These are phyloP conservation scores for Calonectria ilicicola DNA, from an alignment of 2,329 filamentous ascomycete species.

Conservation along the genomic window DNA sequence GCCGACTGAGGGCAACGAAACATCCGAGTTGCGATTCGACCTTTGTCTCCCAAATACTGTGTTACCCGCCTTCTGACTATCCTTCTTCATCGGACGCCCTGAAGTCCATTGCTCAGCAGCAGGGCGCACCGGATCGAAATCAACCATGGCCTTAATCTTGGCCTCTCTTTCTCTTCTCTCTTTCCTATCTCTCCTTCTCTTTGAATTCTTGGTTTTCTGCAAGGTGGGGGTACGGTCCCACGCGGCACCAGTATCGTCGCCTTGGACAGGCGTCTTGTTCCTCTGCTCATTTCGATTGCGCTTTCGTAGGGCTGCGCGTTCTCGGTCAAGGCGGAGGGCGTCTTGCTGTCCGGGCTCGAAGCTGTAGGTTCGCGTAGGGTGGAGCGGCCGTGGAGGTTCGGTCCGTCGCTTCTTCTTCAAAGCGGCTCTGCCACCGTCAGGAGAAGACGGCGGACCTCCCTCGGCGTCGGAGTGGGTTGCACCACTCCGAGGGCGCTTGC, in stretches of 20 bases:
- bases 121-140: conserved; percentile 73
- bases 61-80: conserved; percentile 75
- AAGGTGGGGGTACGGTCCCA: conserved; percentile 61
- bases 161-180: conserved; percentile 85
- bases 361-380: conserved; percentile 66
- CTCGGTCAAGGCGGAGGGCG: conserved; percentile 57
- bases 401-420: conserved; percentile 57
- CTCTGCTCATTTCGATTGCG: conserved; percentile 36
- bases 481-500: conserved; percentile 66
- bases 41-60: conserved; percentile 63
- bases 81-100: conserved; percentile 69
- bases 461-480: conserved; percentile 67
- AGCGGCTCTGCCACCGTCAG: conserved; percentile 45
- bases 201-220: conserved; percentile 71
- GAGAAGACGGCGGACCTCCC: conserved; percentile 51
- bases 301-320: conserved; percentile 32
- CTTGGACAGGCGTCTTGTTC: conserved; percentile 23
- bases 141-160: conserved; percentile 88
- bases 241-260: conserved; percentile 23
- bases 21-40: conserved; percentile 75
- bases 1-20: conserved; percentile 79
- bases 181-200: conserved; percentile 80
- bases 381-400: conserved; percentile 61
- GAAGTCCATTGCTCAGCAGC: conserved; percentile 70
- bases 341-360: conserved; percentile 73